Evolutionary conservation across 768 basidiomycete genomes (phyloP).

Genomic region (Boletus sp.): DNA sequence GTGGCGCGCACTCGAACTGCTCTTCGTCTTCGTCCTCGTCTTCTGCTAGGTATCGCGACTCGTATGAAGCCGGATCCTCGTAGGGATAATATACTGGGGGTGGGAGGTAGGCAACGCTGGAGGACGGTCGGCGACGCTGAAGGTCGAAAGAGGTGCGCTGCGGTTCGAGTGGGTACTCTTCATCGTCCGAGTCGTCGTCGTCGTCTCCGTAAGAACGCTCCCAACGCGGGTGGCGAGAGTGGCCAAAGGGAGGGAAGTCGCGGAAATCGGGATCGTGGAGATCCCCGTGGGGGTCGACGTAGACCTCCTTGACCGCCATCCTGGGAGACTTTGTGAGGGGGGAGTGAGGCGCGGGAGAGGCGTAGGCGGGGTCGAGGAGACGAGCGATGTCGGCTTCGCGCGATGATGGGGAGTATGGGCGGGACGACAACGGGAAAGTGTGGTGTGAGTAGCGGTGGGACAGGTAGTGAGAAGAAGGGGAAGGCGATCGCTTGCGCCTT

Average conservation of each 20-base stretch:
- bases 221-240: constrained; percentile 34
- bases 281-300: constrained; percentile 61
- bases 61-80: constrained; percentile 33
- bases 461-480: constrained; percentile 29
- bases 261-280: constrained; percentile 69
- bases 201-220: constrained; percentile 33
- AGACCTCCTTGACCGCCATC: constrained; percentile 35
- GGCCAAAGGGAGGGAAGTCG: constrained; percentile 49
- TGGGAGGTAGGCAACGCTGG: constrained; percentile 19
- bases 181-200: constrained; percentile 30
- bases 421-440: constrained; percentile 6
- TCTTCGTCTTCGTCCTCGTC: constrained; percentile 26
- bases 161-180: constrained; percentile 21
- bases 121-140: constrained; percentile 26
- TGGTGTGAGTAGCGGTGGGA: neutral
- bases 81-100: constrained; percentile 24
- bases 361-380: constrained; percentile 64
- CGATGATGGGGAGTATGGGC: constrained; percentile 36
- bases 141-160: constrained; percentile 19
- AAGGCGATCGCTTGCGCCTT: constrained; percentile 23
- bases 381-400: constrained; percentile 56
- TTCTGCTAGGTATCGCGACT: constrained; percentile 26
- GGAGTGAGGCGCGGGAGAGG: constrained; percentile 33
- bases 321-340: constrained; percentile 19
- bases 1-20: constrained; percentile 18